Evolutionary conservation across 768 basidiomycete genomes (phyloP), one percentile per base, ranked within the genome.

Genomic region (Cubamyces sp.): DNA sequence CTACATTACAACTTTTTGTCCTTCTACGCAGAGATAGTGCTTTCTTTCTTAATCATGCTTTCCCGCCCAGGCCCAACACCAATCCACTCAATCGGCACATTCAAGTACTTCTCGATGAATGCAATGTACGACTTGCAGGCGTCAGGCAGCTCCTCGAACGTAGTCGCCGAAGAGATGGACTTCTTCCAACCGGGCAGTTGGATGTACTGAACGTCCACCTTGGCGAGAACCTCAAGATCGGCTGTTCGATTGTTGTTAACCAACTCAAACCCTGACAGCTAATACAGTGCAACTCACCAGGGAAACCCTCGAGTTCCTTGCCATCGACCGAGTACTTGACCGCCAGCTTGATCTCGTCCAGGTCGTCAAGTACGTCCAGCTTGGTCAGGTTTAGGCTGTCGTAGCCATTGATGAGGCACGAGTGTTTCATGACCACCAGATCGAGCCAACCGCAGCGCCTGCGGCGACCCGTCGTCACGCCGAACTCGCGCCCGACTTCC

Each of bases 361-460:
- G 81, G 26, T 81, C 78, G 69, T 98, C 96, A 51, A 99, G 82
- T 16, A 99, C 81, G 69, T 99, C 97, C 49, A 99, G 86, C 74
- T 99, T 99, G 51, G 97, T 99, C 66, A 99, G 82, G 76, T 99
- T 99, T 64, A 98, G 79, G 48, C 77, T 73, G 70, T 96, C 94
- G 75, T 98, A 99, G 39, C 97, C 97, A 74, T 99, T 99, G 82
- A 99, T 93, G 64, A 92, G 77, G 71, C 81, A 86, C 7, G 96
- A 98, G 75, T 98, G 89, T 74, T 87, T 89, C 81, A 99, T 84
- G 43, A 98, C 94, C 58, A 98, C 93, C 15, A 98, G 81, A 75
- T 99, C 97, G 47, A 99, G 86, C 97, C 97, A 99, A 14, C 97
- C 97, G 75, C 95, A 94, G 56, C 97, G 90, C 61, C 97, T 83